Evolutionary conservation across 176 grass and related monocot genomes (phyloP), one percentile per base, ranked within the genome.

Genomic region (Oryza meridionalis): DNA sequence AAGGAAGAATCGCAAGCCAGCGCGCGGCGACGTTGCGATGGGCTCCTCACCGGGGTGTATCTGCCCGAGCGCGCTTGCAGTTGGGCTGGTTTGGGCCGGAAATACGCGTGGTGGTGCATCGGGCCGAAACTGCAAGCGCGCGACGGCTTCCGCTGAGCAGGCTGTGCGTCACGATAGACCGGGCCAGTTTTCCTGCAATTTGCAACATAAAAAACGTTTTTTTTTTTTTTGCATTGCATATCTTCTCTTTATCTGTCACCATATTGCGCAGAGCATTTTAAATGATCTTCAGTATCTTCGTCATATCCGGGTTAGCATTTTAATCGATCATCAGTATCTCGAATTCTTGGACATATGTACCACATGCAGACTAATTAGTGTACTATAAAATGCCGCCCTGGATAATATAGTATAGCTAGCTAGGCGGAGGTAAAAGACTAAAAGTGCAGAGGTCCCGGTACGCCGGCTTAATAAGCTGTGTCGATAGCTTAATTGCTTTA

Each of bases 311-410:
- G 38, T 40, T 4, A 40, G 38, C 38, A 40, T 40, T 40, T 40
- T 40, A 40, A 40, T 40, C 38, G 38, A 4, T 35, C 33, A 35
- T 35, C 33, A 35, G 33, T 35, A 35, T 35, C 33, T 35, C 4
- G 33, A 35, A 31, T 31, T 35, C 33, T 4, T 35, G 29, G 29
- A 35, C 4, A 35, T 35, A 35, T 35, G 33, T 5, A 35, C 7
- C 11, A 13, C 46, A 49, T 49, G 46, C 46, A 15, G 46, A 53
- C 19, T 35, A 0, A 0, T 27, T 31, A 31, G 27, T 29, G 55
- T 65, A 85, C 61, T 85, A 85, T 47, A 64, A 78, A 80, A 78
- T 25, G 51, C 75, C 75, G 75, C 25, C 84, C 65, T 46, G 59
- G 32, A 33, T 33, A 40, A 58, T 77, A 85, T 49, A 49, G 46